Evolutionary conservation across 2,329 filamentous ascomycete species (phyloP), one percentile per base, ranked within the genome.

Genomic region (Cercospora sesami): DNA sequence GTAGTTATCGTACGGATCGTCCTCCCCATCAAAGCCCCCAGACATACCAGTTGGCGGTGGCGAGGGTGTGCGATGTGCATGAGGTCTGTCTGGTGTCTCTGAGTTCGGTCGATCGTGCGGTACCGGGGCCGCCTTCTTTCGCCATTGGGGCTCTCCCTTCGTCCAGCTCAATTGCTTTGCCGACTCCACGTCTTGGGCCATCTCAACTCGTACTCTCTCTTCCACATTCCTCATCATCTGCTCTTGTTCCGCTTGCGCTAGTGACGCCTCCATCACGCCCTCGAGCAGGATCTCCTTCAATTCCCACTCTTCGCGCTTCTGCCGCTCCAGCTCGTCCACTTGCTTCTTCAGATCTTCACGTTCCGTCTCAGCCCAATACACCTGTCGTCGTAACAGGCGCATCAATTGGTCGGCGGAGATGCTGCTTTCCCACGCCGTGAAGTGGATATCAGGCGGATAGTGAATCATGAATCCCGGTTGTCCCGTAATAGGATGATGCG

Each of bases 281-380:
- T 92, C 87, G n/a, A 95, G 79, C 18, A 94, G 79, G 31, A 92
- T 85, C 79, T 95, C 91, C 79, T 94, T 94, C 79, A 91, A 88
- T 14, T 88, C 81, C 92, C 92, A 95, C 76, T 93, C 91, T 69
- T 88, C 84, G 77, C 87, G 87, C 78, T 90, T 89, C 12, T 84
- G 75, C 39, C 86, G 86, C 78, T 94, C 91, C 78, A 90, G 85
- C 53, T 82, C 81, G 71, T 89, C 87, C 72, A 89, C 87, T 77
- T 93, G 89, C 64, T 82, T 83, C 73, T 85, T 86, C 61, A 95
- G 82, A 45, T 83, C 79, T 63, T 91, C 88, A 66, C 84, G 83
- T 62, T 94, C 89, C 68, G 88, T 85, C 71, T 89, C 86, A 0
- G 90, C 89, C 90, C 91, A 94, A 71, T 89, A 87, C 18, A 91